These are phyloP conservation scores for Monilinia polystroma DNA, from an alignment of 2,329 filamentous ascomycete species.

Conservation along the genomic window DNA sequence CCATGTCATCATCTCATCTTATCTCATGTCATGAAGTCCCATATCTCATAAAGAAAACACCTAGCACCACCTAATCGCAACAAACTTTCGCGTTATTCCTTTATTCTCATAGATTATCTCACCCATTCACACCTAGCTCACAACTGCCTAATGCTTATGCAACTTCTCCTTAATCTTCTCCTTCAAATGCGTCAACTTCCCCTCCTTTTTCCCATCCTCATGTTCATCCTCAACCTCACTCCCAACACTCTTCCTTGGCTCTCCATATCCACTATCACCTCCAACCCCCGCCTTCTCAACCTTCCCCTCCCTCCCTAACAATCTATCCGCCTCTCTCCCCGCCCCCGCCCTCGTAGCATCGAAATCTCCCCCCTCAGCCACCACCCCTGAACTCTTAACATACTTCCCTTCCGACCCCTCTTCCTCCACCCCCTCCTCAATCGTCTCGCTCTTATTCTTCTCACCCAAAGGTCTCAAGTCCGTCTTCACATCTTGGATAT, in stretches of 20 bases:
- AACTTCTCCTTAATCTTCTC: conserved; percentile 70
- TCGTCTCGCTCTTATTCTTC: conserved; percentile 34
- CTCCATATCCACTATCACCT: conserved; percentile 62
- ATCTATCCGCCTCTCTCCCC: conserved; percentile 64
- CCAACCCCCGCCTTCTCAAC: conserved; percentile 63
- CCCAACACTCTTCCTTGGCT: conserved; percentile 51
- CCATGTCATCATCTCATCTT: too few species aligned
- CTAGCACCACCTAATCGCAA: not conserved
- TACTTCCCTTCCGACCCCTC: conserved; percentile 42
- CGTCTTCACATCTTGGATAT: not conserved
- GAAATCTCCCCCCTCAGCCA: conserved; percentile 66
- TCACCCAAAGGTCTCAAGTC: not conserved
- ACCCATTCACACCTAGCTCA: not conserved
- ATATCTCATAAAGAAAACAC: not conserved
- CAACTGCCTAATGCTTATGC: conserved; percentile 43
- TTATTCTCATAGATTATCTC: not conserved
- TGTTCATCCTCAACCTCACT: conserved; percentile 27
- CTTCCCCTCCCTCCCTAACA: conserved; percentile 39
- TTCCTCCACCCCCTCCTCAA: conserved; percentile 53
- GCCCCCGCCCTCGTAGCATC: conserved; percentile 64
- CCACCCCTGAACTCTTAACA: conserved; percentile 57
- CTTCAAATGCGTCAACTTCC: conserved; percentile 53
- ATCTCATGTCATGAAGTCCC: too few species aligned
- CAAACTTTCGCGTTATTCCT: too few species aligned
- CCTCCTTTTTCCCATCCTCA: conserved; percentile 30